Percentiles rank a stretch among this genome's conserved stretches.
These are phyloP conservation scores for Scutellaria galericulata DNA, from an alignment of 257 asterid genomes.

Conservation along the genomic window DNA sequence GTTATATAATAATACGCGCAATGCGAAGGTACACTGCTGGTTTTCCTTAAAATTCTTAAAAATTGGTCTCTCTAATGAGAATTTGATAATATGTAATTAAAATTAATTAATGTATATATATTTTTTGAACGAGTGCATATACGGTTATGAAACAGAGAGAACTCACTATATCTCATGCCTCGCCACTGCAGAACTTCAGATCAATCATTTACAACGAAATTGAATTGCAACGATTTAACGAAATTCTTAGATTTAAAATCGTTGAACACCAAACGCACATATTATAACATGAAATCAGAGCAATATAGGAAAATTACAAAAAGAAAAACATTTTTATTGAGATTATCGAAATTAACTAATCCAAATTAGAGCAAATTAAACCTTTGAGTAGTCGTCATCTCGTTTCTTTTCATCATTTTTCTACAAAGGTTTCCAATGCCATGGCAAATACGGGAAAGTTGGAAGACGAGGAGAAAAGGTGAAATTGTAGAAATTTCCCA, in stretches of 20 bases:
- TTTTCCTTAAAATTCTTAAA: too few species aligned
- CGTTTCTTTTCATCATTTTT: too few species aligned
- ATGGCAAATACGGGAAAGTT: too few species aligned
- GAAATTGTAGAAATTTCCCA: too few species aligned
- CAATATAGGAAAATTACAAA: not conserved
- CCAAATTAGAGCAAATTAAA: too few species aligned
- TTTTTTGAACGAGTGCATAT: not conserved
- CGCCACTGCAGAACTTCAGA: constrained; percentile 62
- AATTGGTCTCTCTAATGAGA: too few species aligned
- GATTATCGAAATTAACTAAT: not conserved
- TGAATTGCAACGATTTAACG: constrained; percentile 20
- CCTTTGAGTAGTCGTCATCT: not conserved
- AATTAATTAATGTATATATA: too few species aligned
- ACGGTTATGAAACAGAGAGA: not conserved
- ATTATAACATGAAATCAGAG: not conserved
- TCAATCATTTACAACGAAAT: constrained; percentile 65
- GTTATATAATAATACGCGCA: too few species aligned
- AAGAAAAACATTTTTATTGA: not conserved
- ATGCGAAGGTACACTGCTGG: too few species aligned
- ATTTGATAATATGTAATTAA: too few species aligned
- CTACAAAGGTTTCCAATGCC: too few species aligned
- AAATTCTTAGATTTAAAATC: not conserved
- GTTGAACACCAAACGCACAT: not conserved
- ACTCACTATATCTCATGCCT: constrained; percentile 53
- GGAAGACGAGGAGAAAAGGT: too few species aligned